Evolutionary conservation across 495 filamentous ascomycete species (phyloP), one percentile per base, ranked within the genome.

Genomic region (Talaromyces borbonicus): DNA sequence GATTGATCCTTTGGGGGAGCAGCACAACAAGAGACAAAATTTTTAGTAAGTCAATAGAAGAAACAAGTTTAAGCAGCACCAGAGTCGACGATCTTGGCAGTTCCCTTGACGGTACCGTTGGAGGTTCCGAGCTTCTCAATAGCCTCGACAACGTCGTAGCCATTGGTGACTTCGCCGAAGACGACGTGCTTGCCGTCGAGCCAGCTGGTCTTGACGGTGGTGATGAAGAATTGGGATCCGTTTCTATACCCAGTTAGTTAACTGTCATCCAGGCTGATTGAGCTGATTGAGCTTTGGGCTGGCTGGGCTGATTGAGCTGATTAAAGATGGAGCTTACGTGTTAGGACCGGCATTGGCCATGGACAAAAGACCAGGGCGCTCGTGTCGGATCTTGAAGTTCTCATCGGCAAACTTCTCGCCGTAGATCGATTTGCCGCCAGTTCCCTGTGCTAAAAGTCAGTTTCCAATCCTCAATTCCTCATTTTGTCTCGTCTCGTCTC

Each of bases 171-270:
- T 66, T 97, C 84, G 51, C 92, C 92, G 66, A 97, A 99, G 47
- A 99, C 92, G 47, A 99, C 92, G 70, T 99, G 92, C 74, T 97
- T 97, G 54, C 82, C 80, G 61, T 97, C 87, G 44, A 99, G 80
- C 73, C 96, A 93, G 23, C 83, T 81, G 32, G 92, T 99, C 20
- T 77, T 70, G 51, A 93, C 84, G 25, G 93, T 97, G 47, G 92
- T 99, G 62, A 99, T 71, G 78, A 97, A 99, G 80, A 99, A 99
- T 65, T 97, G 93, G 49, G 83, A 89, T 56, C 93, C 92, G 64
- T 97, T 99, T 66, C 92, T 96, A 49, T 5, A 54, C 14, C 47
- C 29, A 37, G 30, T 25, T 8, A 33, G 8, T 22, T 2, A 25
- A 20, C 14, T 23, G 29, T n/a, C n/a, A n/a, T n/a, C n/a, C n/a